phyloP scores from a whole-genome alignment of 106 monocot species.

The Acorus calamus region DNA sequence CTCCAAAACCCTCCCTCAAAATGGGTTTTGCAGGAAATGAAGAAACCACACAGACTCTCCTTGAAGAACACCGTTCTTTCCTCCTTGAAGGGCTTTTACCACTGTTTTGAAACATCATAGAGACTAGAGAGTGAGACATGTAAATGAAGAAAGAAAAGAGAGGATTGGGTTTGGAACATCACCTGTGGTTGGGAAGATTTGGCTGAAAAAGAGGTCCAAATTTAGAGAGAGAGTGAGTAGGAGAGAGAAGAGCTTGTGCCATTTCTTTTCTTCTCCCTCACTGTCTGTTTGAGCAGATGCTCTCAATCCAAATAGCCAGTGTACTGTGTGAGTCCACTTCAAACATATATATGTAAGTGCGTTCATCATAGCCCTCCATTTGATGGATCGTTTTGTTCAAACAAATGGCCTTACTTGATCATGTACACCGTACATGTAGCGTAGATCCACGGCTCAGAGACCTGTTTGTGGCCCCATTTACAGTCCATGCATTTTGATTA shows the following conservation, averaged over 20 bases:
- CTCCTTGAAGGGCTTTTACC: background rate
- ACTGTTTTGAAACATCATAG: constrained; percentile 1
- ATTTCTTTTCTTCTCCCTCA: background rate
- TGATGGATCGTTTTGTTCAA: too few species aligned
- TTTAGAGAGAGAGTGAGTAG: constrained; percentile 13
- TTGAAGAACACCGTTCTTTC: background rate
- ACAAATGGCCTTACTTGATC: too few species aligned
- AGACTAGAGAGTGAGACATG: background rate
- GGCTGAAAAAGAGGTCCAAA: constrained; percentile 5
- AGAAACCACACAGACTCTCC: constrained; percentile 1
- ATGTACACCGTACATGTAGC: too few species aligned
- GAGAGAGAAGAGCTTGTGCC: constrained; percentile 38
- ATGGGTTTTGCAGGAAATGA: constrained; percentile 4
- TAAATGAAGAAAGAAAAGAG: background rate
- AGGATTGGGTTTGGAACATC: background rate
- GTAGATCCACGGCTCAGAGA: too few species aligned
- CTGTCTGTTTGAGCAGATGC: background rate
- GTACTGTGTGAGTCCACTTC: too few species aligned
- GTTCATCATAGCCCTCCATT: too few species aligned
- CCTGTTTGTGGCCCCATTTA: too few species aligned
- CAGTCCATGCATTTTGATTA: too few species aligned
- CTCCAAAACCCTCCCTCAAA: constrained; percentile 1
- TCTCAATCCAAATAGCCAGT: too few species aligned
- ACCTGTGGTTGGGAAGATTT: background rate
- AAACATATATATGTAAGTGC: too few species aligned